phyloP scores from a whole-genome alignment of 148 eudicot species.

The Vaccinium corymbosum region DNA sequence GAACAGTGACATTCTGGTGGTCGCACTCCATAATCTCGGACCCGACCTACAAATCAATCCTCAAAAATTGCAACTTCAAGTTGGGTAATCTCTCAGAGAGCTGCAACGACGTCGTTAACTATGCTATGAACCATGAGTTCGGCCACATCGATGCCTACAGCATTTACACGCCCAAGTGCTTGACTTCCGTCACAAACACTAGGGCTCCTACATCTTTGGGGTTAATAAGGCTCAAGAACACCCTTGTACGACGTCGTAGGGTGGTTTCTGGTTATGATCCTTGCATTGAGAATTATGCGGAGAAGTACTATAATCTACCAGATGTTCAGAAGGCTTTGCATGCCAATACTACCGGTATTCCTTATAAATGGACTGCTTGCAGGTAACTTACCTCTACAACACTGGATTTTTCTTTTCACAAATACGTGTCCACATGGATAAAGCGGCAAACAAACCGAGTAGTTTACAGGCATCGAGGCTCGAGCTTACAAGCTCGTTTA shows the following conservation, averaged over 20 bases:
- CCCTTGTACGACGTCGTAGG: constrained; percentile 24
- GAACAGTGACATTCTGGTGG: constrained; percentile 46
- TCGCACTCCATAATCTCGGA: constrained; percentile 47
- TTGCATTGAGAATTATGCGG: constrained; percentile 39
- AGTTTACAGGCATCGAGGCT: neutral
- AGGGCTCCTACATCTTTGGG: neutral
- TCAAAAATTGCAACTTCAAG: constrained; percentile 30
- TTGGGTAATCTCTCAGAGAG: neutral
- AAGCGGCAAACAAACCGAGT: neutral
- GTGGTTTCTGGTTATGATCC: constrained; percentile 41
- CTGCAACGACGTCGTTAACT: constrained; percentile 26
- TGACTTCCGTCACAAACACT: neutral
- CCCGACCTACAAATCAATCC: constrained; percentile 25
- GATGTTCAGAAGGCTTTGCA: constrained; percentile 46
- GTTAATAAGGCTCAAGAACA: constrained; percentile 27
- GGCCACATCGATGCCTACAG: constrained; percentile 45
- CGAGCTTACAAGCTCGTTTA: neutral
- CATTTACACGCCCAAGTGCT: constrained; percentile 42
- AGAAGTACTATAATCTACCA: constrained; percentile 37
- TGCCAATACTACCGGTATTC: constrained; percentile 41
- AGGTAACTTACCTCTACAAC: constrained; percentile 24
- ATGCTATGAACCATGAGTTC: constrained; percentile 33
- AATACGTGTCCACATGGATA: neutral
- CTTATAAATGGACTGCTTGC: constrained; percentile 52
- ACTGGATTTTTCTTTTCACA: no score